Evolutionary conservation across 2,329 filamentous ascomycete species (phyloP).

Genomic region (Aphanoascus verrucosus): DNA sequence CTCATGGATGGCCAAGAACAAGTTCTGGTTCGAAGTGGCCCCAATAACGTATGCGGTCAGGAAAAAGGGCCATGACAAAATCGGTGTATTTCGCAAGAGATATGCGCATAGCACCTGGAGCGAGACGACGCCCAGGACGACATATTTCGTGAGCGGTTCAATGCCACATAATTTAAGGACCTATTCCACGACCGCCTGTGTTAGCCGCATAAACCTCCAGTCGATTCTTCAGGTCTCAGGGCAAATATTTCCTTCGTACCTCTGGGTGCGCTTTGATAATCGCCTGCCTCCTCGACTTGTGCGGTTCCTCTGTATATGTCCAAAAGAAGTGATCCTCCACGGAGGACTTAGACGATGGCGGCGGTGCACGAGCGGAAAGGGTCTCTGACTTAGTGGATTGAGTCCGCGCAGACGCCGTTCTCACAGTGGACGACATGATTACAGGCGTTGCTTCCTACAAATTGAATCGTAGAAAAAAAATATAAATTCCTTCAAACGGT

Average conservation of each 20-base stretch:
- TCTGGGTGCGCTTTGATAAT: constrained; percentile 99
- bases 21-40: constrained; percentile 93
- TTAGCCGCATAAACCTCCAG: background rate
- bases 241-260: constrained; percentile 37
- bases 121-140: constrained; percentile 71
- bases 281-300: constrained; percentile 75
- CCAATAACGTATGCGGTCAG: constrained; percentile 81
- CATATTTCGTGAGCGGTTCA: constrained; percentile 89
- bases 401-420: background rate
- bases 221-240: constrained; percentile 18
- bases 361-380: constrained; percentile 5
- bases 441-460: constrained; percentile 2
- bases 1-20: constrained; percentile 97
- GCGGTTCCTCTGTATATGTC: constrained; percentile 98
- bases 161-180: constrained; percentile 95
- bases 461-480: background rate
- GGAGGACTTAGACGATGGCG: constrained; percentile 25
- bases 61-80: constrained; percentile 78
- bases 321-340: constrained; percentile 70
- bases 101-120: constrained; percentile 72
- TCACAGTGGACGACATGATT: constrained; percentile 16
- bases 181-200: constrained; percentile 35
- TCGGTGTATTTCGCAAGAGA: constrained; percentile 61
- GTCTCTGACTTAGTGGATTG: background rate
- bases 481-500: background rate